These are phyloP conservation scores for Sugiyamaella neomexicana DNA, from an alignment of 1,139 yeast genomes.

Conservation along the genomic window DNA sequence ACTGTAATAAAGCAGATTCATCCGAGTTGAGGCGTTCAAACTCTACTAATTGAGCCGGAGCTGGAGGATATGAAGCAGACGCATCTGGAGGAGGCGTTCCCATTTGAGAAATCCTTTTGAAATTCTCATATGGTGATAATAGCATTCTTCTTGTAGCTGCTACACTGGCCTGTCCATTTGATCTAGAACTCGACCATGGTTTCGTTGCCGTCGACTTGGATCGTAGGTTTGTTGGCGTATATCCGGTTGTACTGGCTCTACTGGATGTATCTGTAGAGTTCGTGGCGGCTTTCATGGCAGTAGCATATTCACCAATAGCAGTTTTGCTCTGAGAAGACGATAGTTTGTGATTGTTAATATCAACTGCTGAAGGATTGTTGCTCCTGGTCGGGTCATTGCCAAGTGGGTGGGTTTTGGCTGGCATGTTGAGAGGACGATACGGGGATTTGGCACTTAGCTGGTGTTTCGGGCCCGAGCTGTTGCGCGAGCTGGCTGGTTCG, in stretches of 20 bases:
- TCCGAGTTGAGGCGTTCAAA: neutral
- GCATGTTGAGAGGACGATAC: constrained; percentile 23
- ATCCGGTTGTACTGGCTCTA: constrained; percentile 1
- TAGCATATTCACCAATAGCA: constrained; percentile 10
- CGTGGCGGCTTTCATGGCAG: neutral
- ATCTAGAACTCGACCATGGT: constrained; percentile 24
- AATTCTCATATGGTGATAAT: constrained; percentile 27
- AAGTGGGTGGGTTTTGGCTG: constrained; percentile 18
- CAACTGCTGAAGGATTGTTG: neutral
- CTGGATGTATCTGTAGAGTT: neutral
- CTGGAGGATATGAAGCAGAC: constrained; percentile 3
- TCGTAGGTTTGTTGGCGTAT: constrained; percentile 20
- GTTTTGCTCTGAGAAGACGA: constrained; percentile 17
- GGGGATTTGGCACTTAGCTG: constrained; percentile 22
- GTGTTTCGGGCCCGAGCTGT: constrained; percentile 12
- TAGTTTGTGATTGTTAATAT: constrained; percentile 5
- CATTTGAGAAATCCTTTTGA: constrained; percentile 20
- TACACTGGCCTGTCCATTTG: constrained; percentile 26
- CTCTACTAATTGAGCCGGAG: neutral
- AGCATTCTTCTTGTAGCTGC: constrained; percentile 32
- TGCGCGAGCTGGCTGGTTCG: neutral
- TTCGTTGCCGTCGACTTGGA: constrained; percentile 31
- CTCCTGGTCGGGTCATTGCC: neutral
- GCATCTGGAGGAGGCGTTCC: neutral
- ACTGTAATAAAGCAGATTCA: neutral